phyloP scores from a whole-genome alignment of 768 basidiomycete species.

The Glaciozyma martinii region DNA sequence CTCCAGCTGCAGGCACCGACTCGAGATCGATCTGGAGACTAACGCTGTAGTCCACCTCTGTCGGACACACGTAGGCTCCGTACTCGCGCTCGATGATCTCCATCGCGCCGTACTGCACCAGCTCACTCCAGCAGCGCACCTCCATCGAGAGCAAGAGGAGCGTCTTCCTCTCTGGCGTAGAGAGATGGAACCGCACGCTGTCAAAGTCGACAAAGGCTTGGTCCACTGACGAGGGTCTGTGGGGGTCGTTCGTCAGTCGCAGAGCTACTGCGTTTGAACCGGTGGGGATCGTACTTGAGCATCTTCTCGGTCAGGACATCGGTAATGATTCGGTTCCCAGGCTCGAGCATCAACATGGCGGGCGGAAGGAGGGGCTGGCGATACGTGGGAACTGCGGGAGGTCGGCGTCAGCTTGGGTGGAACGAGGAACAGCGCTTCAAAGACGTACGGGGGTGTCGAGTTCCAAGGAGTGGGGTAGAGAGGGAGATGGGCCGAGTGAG shows the following conservation, averaged over 20 bases:
- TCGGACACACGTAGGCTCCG: constrained; percentile 54
- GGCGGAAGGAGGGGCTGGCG: too few relatives aligned
- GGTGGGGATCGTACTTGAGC: constrained; percentile 54
- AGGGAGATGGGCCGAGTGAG: not conserved
- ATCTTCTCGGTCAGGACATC: constrained; percentile 72
- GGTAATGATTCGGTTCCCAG: constrained; percentile 21
- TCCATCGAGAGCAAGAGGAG: constrained; percentile 82
- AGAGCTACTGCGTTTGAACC: not conserved
- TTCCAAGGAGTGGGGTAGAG: too few relatives aligned
- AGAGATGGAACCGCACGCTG: constrained; percentile 86
- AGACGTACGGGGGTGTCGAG: too few relatives aligned
- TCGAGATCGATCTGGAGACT: constrained; percentile 81
- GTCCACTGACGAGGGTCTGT: constrained; percentile 80
- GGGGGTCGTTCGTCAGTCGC: not conserved
- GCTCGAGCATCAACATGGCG: constrained; percentile 12
- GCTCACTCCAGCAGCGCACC: constrained; percentile 86
- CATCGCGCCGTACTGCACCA: constrained; percentile 74
- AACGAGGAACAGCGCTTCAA: too few relatives aligned
- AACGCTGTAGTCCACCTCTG: constrained; percentile 83
- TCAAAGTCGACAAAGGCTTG: constrained; percentile 98
- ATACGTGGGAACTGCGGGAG: too few relatives aligned
- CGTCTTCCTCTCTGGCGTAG: constrained; percentile 63
- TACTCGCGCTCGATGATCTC: constrained; percentile 76
- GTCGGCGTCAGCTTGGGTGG: too few relatives aligned
- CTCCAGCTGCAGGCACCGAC: constrained; percentile 65